A percentile compares a stretch with the other conserved stretches of the same genome.
These are phyloP conservation scores for Lolium perenne DNA, from an alignment of 176 grass and related monocot genomes.

Conservation along the genomic window DNA sequence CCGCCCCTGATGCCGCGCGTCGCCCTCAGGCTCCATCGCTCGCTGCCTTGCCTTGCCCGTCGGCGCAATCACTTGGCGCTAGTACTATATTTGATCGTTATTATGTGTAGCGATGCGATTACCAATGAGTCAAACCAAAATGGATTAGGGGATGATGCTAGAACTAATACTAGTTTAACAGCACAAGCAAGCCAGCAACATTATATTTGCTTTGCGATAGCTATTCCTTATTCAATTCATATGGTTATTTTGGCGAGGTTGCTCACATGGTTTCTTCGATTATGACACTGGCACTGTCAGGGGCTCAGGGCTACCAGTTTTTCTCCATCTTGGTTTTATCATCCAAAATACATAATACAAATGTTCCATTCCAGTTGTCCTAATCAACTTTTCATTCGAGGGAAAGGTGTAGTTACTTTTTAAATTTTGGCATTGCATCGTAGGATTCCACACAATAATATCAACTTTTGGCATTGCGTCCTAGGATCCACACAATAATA, in stretches of 20 bases:
- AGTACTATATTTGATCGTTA: too few species aligned
- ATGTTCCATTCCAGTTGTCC: too few species aligned
- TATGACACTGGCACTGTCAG: neutral
- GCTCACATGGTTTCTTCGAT: neutral
- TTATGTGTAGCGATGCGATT: too few species aligned
- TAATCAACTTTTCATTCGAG: too few species aligned
- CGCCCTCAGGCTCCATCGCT: constrained; percentile 18
- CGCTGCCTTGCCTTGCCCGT: neutral
- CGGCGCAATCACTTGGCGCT: neutral
- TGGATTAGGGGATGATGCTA: neutral
- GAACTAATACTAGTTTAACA: neutral
- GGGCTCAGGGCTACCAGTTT: neutral
- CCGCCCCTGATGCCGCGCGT: neutral
- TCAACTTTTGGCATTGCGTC: too few species aligned
- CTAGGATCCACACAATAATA: too few species aligned
- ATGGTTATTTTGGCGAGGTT: neutral
- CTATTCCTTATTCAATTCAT: constrained; percentile 14
- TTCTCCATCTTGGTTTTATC: neutral
- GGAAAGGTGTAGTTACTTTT: too few species aligned
- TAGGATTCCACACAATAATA: too few species aligned
- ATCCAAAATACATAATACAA: neutral
- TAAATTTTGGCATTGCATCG: too few species aligned
- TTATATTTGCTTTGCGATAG: neutral
- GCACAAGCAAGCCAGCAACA: neutral
- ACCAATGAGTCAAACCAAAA: too few species aligned